A percentile compares a stretch with the other conserved stretches of the same genome.
These are phyloP conservation scores for Podospora pseudopauciseta DNA, from an alignment of 495 filamentous ascomycete genomes.

Conservation along the genomic window DNA sequence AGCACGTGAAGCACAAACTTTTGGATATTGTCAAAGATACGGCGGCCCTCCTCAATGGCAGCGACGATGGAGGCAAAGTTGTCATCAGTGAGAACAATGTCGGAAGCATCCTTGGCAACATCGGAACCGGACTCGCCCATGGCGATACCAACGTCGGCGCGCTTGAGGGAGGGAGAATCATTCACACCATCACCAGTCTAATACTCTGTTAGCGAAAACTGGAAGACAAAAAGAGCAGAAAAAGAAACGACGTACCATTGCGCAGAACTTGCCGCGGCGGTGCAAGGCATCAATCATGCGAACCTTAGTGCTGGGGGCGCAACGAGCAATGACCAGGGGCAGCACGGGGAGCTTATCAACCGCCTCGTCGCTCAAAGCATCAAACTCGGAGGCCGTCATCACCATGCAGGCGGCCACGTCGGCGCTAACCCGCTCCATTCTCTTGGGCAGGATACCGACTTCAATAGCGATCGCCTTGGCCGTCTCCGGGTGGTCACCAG, in stretches of 20 bases:
- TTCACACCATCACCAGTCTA: slow-evolving; percentile 76
- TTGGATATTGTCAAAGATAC: slow-evolving; percentile 77
- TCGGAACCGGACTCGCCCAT: slow-evolving; percentile 83
- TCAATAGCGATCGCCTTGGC: slow-evolving; percentile 72
- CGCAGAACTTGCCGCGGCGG: slow-evolving; percentile 54
- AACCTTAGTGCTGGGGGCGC: slow-evolving; percentile 62
- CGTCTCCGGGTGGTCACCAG: slow-evolving; percentile 74
- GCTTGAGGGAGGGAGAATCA: slow-evolving; percentile 71
- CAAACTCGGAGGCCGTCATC: slow-evolving; percentile 62
- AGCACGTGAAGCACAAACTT: slow-evolving; percentile 76
- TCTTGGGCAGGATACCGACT: slow-evolving; percentile 65
- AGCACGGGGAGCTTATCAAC: slow-evolving; percentile 56
- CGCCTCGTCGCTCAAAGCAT: slow-evolving; percentile 53
- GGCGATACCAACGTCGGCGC: slow-evolving; percentile 79
- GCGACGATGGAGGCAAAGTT: slow-evolving; percentile 78
- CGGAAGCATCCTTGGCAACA: slow-evolving; percentile 80
- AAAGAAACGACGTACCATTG: slow-evolving; percentile 42
- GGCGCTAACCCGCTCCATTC: slow-evolving; percentile 52
- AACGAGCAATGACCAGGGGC: slow-evolving; percentile 63
- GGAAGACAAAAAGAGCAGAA: neutral
- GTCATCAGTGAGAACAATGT: slow-evolving; percentile 84
- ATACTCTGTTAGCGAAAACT: neutral
- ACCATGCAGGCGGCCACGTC: slow-evolving; percentile 52
- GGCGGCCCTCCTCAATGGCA: slow-evolving; percentile 68
- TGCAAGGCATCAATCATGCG: slow-evolving; percentile 67